Evolutionary conservation across 306 rosid species (phyloP).

Genomic region (Acacia acuminata): DNA sequence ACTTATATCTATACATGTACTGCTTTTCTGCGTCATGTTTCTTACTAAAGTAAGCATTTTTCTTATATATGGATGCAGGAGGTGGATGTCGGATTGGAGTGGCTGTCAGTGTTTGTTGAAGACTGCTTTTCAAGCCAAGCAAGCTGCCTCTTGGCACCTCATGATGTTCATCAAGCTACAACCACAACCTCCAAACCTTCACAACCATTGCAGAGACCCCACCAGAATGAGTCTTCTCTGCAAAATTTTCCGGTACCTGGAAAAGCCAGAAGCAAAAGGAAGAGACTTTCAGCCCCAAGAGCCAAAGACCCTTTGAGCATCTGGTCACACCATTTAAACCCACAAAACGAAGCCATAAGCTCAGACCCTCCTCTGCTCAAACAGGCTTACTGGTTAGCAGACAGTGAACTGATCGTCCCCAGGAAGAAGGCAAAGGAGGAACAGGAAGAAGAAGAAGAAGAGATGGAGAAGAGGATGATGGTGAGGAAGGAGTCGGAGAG

Average conservation of each 20-base stretch:
- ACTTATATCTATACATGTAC: background rate
- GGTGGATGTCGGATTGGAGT: conserved; percentile 62
- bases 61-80: conserved; percentile 36
- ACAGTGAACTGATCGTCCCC: conserved; percentile 53
- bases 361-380: conserved; percentile 57
- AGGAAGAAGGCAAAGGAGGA: conserved; percentile 9
- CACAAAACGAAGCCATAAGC: conserved; percentile 27
- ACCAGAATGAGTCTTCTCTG: conserved; percentile 17
- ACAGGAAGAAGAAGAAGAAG: conserved; percentile 13
- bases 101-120: conserved; percentile 67
- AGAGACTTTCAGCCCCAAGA: conserved; percentile 41
- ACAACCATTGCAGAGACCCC: conserved; percentile 28
- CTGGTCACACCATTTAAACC: conserved; percentile 29
- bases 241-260: conserved; percentile 48
- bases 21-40: conserved; percentile 8
- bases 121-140: conserved; percentile 60
- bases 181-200: conserved; percentile 39
- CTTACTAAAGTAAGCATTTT: conserved; percentile 10
- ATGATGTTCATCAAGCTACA: conserved; percentile 30
- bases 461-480: conserved; percentile 14
- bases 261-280: conserved; percentile 69
- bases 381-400: conserved; percentile 65
- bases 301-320: conserved; percentile 25
- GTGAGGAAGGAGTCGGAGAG: conserved; percentile 23
- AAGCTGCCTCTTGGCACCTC: conserved; percentile 48